Evolutionary conservation across 768 basidiomycete species (phyloP), one percentile per base, ranked within the genome.

Genomic region (Lentinula raphanica): DNA sequence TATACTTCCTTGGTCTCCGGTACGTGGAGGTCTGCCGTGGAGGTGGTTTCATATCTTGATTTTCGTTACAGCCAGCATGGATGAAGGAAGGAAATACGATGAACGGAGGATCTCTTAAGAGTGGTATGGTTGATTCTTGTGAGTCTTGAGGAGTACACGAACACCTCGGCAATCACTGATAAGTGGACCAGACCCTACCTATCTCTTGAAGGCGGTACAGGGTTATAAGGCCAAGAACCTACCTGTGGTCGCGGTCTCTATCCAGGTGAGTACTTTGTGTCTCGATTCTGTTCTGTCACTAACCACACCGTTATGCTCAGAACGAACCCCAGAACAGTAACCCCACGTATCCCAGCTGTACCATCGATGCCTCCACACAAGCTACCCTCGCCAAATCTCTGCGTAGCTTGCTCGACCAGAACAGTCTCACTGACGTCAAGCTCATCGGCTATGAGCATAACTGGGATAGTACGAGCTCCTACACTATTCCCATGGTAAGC

Each of bases 1-100:
- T 60, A 60, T 88, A 8, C 50, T 86, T 12, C 86, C 90, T 7
- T 91, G 90, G 90, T 88, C 87, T 21, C 87, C 88, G 3, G 88
- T 89, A 65, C 59, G 80, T 21, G 13, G n/a, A 27, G 1, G 27
- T 21, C 54, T 1, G 8, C n/a, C 13, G 11, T 39, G 23, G 2
- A 35, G 8, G 5, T 32, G 8, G 13, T 31, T 11, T 5, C 28
- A 28, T 12, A 32, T n/a, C 6, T 5, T 44, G 1, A 56, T 17
- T 3, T 29, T 21, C 21, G 9, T 21, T 15, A 31, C 11, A 90
- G 87, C 89, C 90, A 11, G 86, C 73, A 4, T 92, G 90, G 89
- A 89, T 90, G 87, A 91, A 91, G 69, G 75, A 73, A 42, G 82
- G 77, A 54, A 77, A 77, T 3, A 80, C 80, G 0, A 88, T 89